phyloP scores from a whole-genome alignment of 352 stramenopile species.

The Phytophthora multivora region DNA sequence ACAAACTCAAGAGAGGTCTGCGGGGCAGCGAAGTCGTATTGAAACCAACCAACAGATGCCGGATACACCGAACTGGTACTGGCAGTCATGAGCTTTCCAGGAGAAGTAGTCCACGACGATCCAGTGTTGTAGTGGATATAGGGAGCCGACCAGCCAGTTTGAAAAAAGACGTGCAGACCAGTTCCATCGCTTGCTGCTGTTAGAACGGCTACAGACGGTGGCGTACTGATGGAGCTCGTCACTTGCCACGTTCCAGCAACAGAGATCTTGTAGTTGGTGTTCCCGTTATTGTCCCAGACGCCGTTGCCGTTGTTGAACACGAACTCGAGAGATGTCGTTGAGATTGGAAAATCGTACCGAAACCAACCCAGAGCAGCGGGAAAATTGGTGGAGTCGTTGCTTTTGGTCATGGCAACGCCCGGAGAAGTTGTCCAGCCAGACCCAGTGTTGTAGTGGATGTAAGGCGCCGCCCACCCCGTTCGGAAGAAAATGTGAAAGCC shows the following conservation, averaged over 20 bases:
- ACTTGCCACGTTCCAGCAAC: conserved; percentile 32
- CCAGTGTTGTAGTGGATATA: conserved; percentile 43
- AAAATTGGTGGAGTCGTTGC: conserved; percentile 28
- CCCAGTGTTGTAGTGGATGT: conserved; percentile 59
- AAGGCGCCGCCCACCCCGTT: conserved; percentile 44
- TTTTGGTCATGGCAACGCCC: conserved; percentile 31
- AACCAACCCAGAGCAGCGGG: conserved; percentile 31
- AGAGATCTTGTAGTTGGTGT: conserved; percentile 33
- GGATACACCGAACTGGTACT: conserved; percentile 28
- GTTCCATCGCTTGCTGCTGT: conserved; percentile 38
- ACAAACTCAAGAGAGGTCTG: conserved; percentile 41
- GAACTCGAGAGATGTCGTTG: conserved; percentile 26
- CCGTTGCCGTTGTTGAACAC: conserved; percentile 34
- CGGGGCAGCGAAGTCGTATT: conserved; percentile 29
- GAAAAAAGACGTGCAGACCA: conserved; percentile 43
- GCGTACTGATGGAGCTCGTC: conserved; percentile 24
- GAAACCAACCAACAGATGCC: conserved; percentile 40
- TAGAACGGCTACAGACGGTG: conserved; percentile 21
- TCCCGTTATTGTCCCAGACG: conserved; percentile 34
- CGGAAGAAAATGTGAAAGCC: conserved; percentile 57
- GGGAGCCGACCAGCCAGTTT: conserved; percentile 36
- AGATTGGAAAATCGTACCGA: conserved; percentile 24
- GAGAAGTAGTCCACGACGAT: conserved; percentile 38
- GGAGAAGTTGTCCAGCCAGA: conserved; percentile 41
- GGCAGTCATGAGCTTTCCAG: conserved; percentile 33